Evolutionary conservation across 495 filamentous ascomycete species (phyloP).

Genomic region (Articulospora tetracladia): DNA sequence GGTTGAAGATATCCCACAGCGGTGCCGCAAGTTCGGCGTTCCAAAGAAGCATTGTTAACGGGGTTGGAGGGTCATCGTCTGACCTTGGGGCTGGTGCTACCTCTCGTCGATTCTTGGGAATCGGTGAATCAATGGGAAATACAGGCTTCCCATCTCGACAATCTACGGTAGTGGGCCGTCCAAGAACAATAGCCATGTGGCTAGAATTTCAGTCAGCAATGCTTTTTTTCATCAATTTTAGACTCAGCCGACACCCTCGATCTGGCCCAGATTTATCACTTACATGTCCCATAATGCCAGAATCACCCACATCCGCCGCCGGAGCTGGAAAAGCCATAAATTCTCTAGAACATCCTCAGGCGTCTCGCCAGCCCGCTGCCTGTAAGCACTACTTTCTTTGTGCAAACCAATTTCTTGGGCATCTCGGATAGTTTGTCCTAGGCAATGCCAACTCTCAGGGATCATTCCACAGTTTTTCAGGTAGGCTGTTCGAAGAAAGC

Average conservation of each 20-base stretch:
- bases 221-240: too few species aligned
- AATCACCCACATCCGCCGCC: slow-evolving; percentile 52
- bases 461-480: slow-evolving; percentile 48
- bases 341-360: slow-evolving; percentile 42
- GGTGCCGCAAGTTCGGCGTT: slow-evolving; percentile 17
- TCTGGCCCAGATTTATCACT: background rate
- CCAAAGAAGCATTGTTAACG: slow-evolving; percentile 30
- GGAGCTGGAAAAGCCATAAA: slow-evolving; percentile 49
- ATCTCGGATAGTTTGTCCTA: slow-evolving; percentile 54
- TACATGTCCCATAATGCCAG: slow-evolving; percentile 52
- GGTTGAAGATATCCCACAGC: slow-evolving; percentile 26
- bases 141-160: slow-evolving; percentile 34
- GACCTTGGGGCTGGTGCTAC: slow-evolving; percentile 27
- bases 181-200: slow-evolving; percentile 55
- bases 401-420: slow-evolving; percentile 62
- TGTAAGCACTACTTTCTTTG: slow-evolving; percentile 39
- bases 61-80: slow-evolving; percentile 32
- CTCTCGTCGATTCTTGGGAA: slow-evolving; percentile 31
- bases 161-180: slow-evolving; percentile 52
- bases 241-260: too few species aligned
- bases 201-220: background rate
- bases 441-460: slow-evolving; percentile 55
- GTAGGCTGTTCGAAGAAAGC: slow-evolving; percentile 45
- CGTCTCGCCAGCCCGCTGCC: slow-evolving; percentile 29
- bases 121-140: slow-evolving; percentile 33